Evolutionary conservation across 352 stramenopile genomes (phyloP), one percentile per base, ranked within the genome.

Genomic region (Phytophthora uliginosa): DNA sequence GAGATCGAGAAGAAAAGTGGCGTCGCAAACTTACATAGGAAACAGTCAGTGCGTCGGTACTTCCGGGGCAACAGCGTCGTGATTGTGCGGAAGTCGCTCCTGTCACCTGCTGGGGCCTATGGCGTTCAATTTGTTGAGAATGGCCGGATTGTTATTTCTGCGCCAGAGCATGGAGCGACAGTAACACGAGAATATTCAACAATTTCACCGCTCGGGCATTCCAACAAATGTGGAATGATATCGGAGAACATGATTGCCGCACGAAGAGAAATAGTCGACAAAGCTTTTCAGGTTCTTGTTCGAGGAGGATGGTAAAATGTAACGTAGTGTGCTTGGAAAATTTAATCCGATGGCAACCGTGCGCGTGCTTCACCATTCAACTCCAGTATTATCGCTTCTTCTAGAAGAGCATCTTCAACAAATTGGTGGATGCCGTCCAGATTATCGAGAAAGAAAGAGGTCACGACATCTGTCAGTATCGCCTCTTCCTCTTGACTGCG

Each of bases 41-140:
- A 22, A 8, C 42, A 22, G 42, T 50, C 42, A 7, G 12, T 50
- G 6, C 42, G 17, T 22, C 15, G 42, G 17, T 50, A 50, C n/a
- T 26, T 26, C n/a, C 45, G 40, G 3, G 40, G 40, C 13, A 48
- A 48, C 40, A 28, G 18, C 8, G 15, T 51, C 45, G n/a, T 51
- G 17, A 51, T 28, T 10, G 45, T 51, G 17, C 45, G 45, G n/a
- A 51, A 51, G n/a, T 26, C 45, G 9, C 3, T 48, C 40, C 18
- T 48, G 4, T 7, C 5, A 7, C 15, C 40, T 20, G 40, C 40
- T 20, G 38, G 38, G 6, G 36, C 8, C n/a, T 66, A 83, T n/a
- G 59, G 66, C 6, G 57, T 82, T 1, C 56, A 85, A 53, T 63
- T 85, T 82, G 82, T 52, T 40, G 68, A 15, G 71, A 84, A n/a